Conservation (phyloP, 177 flowering plant species). For the Vitis hybrid region DNA sequence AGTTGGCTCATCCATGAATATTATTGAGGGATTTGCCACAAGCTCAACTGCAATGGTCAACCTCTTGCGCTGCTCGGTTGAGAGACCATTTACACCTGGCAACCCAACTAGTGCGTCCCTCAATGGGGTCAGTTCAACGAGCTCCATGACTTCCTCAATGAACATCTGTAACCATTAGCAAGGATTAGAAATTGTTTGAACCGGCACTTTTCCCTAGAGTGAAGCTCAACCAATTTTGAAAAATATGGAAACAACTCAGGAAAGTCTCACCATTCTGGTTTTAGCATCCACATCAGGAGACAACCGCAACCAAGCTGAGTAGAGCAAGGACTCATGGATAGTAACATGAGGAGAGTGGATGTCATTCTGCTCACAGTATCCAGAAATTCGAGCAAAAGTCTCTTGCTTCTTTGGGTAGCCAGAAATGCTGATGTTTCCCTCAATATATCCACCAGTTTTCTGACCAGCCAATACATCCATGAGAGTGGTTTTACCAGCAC, state of each 20-base stretch:
- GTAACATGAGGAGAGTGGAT: conserved; percentile 64
- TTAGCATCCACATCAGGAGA: conserved; percentile 34
- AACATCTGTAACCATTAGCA: conserved; percentile 40
- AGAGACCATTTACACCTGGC: too few species aligned
- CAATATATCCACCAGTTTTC: conserved; percentile 59
- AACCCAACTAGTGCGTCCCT: conserved; percentile 36
- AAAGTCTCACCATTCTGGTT: conserved; percentile 40
- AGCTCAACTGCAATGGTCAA: too few species aligned
- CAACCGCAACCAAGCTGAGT: conserved; percentile 63
- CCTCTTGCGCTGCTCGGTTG: too few species aligned
- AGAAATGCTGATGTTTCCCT: conserved; percentile 44
- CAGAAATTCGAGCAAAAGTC: conserved; percentile 61
- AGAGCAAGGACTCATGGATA: conserved; percentile 48
- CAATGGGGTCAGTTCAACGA: conserved; percentile 46
- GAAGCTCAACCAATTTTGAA: too few species aligned
- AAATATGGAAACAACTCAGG: too few species aligned
- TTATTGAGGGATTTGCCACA: too few species aligned
- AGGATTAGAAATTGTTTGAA: too few species aligned
- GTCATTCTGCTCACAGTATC: conserved; percentile 67
- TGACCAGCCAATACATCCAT: conserved; percentile 58
- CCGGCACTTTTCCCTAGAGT: background rate
- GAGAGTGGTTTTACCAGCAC: conserved; percentile 53
- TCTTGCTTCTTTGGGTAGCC: conserved; percentile 62
- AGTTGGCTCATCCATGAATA: conserved; percentile 90
- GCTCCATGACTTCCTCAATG: conserved; percentile 62